Conservation (phyloP, 495 filamentous ascomycete species). For the Bathelium albidoporum region DNA sequence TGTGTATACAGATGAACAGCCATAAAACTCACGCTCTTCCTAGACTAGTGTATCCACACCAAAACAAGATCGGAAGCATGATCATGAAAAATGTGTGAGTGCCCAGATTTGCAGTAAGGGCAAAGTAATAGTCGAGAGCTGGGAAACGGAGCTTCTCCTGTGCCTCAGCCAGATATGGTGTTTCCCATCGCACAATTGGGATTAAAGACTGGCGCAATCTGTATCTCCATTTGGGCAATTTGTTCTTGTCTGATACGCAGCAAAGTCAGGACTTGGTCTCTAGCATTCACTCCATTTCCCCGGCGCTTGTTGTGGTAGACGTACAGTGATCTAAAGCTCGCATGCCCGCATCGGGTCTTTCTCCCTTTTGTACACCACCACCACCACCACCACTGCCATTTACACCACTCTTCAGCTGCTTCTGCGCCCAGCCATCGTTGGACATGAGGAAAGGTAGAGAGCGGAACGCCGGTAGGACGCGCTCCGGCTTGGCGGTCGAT, state of each 20-base stretch:
- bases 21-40: conserved; percentile 62
- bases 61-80: conserved; percentile 83
- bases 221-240: conserved; percentile 84
- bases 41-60: conserved; percentile 75
- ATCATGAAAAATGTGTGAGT: conserved; percentile 99
- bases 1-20: neutral
- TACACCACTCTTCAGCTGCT: neutral
- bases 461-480: neutral
- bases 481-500: neutral
- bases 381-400: neutral
- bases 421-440: conserved; percentile 7
- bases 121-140: conserved; percentile 86
- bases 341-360: conserved; percentile 29
- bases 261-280: neutral
- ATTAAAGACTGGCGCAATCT: conserved; percentile 67
- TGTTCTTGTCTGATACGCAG: conserved; percentile 57
- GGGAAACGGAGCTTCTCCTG: conserved; percentile 57
- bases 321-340: conserved; percentile 31
- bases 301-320: conserved; percentile 1
- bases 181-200: conserved; percentile 87
- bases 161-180: conserved; percentile 77
- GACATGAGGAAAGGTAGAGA: neutral
- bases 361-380: conserved; percentile 1
- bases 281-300: neutral
- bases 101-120: conserved; percentile 89